Evolutionary conservation across 345 rosid genomes (phyloP).

Genomic region (Populus deltoides): DNA sequence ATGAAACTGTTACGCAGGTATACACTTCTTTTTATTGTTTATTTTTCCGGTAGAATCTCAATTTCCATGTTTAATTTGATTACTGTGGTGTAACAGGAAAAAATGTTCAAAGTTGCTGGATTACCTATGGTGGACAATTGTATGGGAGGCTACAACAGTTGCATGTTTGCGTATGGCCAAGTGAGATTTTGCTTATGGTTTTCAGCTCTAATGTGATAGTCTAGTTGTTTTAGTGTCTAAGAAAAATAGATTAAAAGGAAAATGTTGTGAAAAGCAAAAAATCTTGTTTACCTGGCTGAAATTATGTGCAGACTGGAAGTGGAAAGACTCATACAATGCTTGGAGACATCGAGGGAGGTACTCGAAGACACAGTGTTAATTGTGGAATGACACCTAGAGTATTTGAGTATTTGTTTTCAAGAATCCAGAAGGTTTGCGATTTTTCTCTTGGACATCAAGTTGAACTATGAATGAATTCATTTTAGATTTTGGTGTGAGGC

Average conservation of each 20-base stretch:
- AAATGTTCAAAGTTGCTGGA: conserved; percentile 86
- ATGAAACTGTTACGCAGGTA: conserved; percentile 87
- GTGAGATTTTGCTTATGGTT: conserved; percentile 37
- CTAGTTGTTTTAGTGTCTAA: neutral
- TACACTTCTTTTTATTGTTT: neutral
- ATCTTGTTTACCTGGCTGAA: neutral
- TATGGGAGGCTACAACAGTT: conserved; percentile 91
- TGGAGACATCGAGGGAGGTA: conserved; percentile 96
- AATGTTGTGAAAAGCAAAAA: neutral
- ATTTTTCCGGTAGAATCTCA: neutral
- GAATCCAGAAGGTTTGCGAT: conserved; percentile 75
- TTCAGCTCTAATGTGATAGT: neutral
- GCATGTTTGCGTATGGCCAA: conserved; percentile 99
- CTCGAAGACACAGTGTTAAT: conserved; percentile 87
- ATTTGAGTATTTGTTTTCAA: conserved; percentile 79
- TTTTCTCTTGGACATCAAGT: neutral
- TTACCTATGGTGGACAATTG: conserved; percentile 98
- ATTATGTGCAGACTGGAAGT: conserved; percentile 80
- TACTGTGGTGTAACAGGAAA: conserved; percentile 51
- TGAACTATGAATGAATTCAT: neutral
- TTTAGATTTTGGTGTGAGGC: neutral
- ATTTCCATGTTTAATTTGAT: conserved; percentile 2
- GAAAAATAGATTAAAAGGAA: neutral
- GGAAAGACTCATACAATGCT: conserved; percentile 99
- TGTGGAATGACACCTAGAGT: conserved; percentile 98